Conservation (phyloP, 169 alveolate species). For the Eimeria maxima region DNA sequence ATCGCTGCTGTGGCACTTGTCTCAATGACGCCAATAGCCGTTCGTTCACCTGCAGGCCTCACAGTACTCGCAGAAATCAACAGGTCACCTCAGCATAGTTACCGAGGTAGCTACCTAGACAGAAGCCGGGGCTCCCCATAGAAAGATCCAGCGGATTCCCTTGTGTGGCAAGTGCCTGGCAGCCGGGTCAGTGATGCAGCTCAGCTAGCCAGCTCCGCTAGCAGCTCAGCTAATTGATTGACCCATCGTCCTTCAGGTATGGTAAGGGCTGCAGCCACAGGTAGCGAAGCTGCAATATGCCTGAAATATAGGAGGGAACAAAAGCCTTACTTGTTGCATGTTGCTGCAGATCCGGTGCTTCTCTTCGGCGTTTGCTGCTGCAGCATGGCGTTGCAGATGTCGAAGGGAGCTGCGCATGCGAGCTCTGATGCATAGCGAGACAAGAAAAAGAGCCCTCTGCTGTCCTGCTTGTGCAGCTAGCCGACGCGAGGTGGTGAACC, state of each 20-base stretch:
- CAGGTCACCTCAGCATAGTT: background rate
- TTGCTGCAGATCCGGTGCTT: constrained; percentile 12
- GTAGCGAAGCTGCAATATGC: background rate
- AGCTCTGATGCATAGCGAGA: constrained; percentile 15
- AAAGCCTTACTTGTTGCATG: constrained; percentile 29
- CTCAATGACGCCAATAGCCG: constrained; percentile 19
- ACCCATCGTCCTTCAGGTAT: background rate
- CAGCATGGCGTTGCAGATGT: constrained; percentile 12
- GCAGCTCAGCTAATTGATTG: background rate
- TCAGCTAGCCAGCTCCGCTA: background rate
- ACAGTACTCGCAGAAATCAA: background rate
- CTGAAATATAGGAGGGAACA: background rate
- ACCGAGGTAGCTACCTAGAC: background rate
- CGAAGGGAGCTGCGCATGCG: constrained; percentile 47
- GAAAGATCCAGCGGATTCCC: no score
- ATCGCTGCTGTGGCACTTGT: constrained; percentile 49
- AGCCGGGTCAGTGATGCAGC: background rate
- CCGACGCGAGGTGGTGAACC: background rate
- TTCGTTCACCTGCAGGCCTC: constrained; percentile 49
- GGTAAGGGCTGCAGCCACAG: background rate
- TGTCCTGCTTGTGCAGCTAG: background rate
- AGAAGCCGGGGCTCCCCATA: no score
- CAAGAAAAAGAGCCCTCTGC: constrained; percentile 29
- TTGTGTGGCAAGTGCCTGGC: background rate
- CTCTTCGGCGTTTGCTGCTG: constrained; percentile 19